These are phyloP conservation scores for Colletotrichum karsti DNA, from an alignment of 2,329 filamentous ascomycete genomes.

Conservation along the genomic window DNA sequence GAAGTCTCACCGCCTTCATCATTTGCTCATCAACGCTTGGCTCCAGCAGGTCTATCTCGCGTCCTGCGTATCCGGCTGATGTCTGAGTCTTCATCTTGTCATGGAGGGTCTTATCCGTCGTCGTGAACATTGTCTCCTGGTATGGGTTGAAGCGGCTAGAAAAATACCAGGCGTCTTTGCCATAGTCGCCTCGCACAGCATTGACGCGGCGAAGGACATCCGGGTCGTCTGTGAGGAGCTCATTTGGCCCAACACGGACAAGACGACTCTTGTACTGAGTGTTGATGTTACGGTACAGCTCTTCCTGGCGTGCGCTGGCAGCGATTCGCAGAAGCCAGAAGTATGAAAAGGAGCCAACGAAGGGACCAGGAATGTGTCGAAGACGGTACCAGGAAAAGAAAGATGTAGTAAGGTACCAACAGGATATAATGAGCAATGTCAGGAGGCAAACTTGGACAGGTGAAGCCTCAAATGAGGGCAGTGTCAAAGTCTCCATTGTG, in stretches of 20 bases:
- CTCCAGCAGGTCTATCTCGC: slow-evolving; percentile 28
- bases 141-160: slow-evolving; percentile 37
- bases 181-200: slow-evolving; percentile 35
- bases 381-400: slow-evolving; percentile 34
- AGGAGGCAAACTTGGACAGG: neutral
- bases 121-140: slow-evolving; percentile 30
- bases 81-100: slow-evolving; percentile 26
- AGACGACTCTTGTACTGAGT: slow-evolving; percentile 34
- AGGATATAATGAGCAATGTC: neutral
- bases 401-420: neutral
- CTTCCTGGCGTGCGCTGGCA: slow-evolving; percentile 34
- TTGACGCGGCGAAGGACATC: slow-evolving; percentile 40
- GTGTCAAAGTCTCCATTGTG: neutral
- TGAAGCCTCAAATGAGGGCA: neutral
- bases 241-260: slow-evolving; percentile 41
- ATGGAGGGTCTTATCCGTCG: slow-evolving; percentile 32
- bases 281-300: slow-evolving; percentile 23
- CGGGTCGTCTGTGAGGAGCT: slow-evolving; percentile 41
- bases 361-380: slow-evolving; percentile 29
- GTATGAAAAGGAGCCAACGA: slow-evolving; percentile 2
- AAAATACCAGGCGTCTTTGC: slow-evolving; percentile 35
- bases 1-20: slow-evolving; percentile 11
- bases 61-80: slow-evolving; percentile 5
- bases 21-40: slow-evolving; percentile 26
- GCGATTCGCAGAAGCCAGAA: slow-evolving; percentile 35